Evolutionary conservation across 129 eudicot genomes (phyloP).

Genomic region (Helichrysum umbraculigerum): DNA sequence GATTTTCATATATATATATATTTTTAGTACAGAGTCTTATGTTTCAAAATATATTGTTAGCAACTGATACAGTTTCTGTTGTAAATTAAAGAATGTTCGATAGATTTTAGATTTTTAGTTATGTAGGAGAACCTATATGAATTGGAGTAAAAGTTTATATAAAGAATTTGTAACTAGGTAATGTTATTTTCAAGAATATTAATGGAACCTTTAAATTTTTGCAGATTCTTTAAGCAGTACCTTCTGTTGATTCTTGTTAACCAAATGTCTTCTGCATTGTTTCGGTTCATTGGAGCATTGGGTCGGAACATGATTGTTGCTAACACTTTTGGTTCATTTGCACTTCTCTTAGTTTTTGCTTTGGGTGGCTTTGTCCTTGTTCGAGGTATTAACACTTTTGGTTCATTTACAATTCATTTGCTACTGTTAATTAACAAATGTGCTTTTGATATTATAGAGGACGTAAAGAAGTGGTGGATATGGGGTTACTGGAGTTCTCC

Average conservation of each 20-base stretch:
- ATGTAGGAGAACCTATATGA: no score
- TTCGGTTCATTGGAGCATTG: conserved; percentile 51
- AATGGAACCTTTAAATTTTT: conserved; percentile 17
- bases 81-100: no score
- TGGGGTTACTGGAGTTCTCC: conserved; percentile 97
- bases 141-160: no score
- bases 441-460: conserved; percentile 28
- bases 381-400: conserved; percentile 49
- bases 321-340: conserved; percentile 57
- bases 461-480: conserved; percentile 79
- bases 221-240: conserved; percentile 61
- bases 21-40: no score
- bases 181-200: background rate
- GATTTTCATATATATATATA: no score
- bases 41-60: no score
- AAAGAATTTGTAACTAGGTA: conserved; percentile 49
- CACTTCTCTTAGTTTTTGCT: conserved; percentile 41
- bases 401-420: no score
- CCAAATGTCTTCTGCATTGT: conserved; percentile 55
- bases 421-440: background rate
- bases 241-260: conserved; percentile 41
- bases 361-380: conserved; percentile 52
- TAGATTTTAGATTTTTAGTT: no score
- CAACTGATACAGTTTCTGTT: no score
- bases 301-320: conserved; percentile 69